Evolutionary conservation across 257 asterid species (phyloP).

Genomic region (Scutellaria galericulata): DNA sequence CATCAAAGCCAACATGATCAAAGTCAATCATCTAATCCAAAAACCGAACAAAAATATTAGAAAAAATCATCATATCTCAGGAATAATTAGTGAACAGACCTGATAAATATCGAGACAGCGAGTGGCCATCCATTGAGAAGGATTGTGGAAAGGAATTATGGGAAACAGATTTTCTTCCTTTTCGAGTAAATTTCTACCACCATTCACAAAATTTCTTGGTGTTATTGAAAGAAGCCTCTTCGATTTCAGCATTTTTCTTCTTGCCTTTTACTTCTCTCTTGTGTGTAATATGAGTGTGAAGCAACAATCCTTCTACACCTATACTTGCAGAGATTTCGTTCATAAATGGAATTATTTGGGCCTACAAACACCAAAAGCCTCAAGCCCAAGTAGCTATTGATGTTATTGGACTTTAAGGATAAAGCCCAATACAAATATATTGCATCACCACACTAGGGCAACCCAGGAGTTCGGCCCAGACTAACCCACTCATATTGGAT

Average conservation of each 20-base stretch:
- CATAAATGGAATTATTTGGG: slow-evolving; percentile 4
- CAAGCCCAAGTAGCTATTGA: not conserved
- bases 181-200: slow-evolving; percentile 28
- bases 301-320: slow-evolving; percentile 13
- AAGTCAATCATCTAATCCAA: not conserved
- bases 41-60: not conserved
- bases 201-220: slow-evolving; percentile 35
- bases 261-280: not conserved
- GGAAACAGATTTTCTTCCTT: slow-evolving; percentile 41
- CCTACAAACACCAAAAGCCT: not conserved
- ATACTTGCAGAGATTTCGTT: not conserved
- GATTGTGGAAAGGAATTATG: slow-evolving; percentile 44
- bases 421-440: not conserved
- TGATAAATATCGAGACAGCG: slow-evolving; percentile 84
- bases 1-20: not conserved
- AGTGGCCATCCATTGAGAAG: slow-evolving; percentile 61
- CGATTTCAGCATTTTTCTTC: slow-evolving; percentile 57
- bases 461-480: too few species aligned
- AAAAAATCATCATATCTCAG: not conserved
- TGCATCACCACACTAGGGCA: not conserved
- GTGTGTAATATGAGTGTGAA: not conserved
- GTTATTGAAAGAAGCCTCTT: slow-evolving; percentile 51
- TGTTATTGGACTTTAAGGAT: not conserved
- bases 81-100: slow-evolving; percentile 44
- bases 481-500: too few species aligned